Evolutionary conservation across 768 basidiomycete genomes (phyloP).

Genomic region (Mycena galopus): DNA sequence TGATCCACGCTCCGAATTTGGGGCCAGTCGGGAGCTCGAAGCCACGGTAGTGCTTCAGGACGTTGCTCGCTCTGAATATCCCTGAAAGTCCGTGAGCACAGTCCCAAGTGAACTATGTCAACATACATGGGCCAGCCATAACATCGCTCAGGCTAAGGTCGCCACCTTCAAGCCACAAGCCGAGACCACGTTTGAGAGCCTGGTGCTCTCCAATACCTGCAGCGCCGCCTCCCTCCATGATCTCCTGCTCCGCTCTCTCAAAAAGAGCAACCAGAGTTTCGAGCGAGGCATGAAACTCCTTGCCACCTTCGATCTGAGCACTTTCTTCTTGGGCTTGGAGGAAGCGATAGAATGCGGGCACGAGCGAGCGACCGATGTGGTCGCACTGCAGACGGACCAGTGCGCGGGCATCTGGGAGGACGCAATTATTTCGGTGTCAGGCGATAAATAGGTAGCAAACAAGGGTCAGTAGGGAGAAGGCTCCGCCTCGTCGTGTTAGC

Average conservation of each 20-base stretch:
- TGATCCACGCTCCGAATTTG: conserved; percentile 66
- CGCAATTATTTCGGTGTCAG: background rate
- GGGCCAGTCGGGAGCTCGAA: conserved; percentile 66
- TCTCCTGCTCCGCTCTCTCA: conserved; percentile 66
- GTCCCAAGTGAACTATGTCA: background rate
- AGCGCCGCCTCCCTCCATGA: conserved; percentile 53
- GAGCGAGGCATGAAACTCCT: conserved; percentile 67
- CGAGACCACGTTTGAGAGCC: conserved; percentile 58
- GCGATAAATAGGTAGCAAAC: conserved; percentile 59
- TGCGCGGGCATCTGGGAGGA: conserved; percentile 69
- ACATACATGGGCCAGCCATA: conserved; percentile 79
- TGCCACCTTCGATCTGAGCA: conserved; percentile 64
- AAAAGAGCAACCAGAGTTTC: conserved; percentile 66
- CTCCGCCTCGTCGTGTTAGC: conserved; percentile 59
- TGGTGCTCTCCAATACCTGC: conserved; percentile 55
- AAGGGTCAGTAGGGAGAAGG: conserved; percentile 75
- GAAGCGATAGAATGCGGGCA: conserved; percentile 82
- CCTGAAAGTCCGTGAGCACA: conserved; percentile 53
- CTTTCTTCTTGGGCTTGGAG: conserved; percentile 75
- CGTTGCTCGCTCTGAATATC: conserved; percentile 75
- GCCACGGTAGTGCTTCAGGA: conserved; percentile 75
- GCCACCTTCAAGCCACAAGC: conserved; percentile 71
- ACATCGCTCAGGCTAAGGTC: conserved; percentile 75
- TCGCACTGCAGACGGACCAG: conserved; percentile 78
- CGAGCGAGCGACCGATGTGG: conserved; percentile 71